Evolutionary conservation across 1,139 yeast genomes (phyloP).

Genomic region (Geotrichum carabidarum): DNA sequence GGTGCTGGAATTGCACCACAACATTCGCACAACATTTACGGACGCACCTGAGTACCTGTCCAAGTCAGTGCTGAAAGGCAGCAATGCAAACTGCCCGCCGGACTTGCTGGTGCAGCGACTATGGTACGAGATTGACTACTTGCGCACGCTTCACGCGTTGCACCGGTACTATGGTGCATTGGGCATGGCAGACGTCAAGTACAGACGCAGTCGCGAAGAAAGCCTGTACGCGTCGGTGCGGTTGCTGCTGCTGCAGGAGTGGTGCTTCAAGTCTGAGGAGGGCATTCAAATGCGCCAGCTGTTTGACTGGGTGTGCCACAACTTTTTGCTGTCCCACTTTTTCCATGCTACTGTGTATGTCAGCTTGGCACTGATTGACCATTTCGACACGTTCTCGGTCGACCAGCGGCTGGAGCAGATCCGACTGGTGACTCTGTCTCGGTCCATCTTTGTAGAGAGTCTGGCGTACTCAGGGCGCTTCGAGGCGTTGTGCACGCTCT

Average conservation of each 20-base stretch:
- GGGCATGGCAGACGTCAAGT: constrained; percentile 23
- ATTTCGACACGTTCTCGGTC: constrained; percentile 12
- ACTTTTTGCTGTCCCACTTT: constrained; percentile 10
- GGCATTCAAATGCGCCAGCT: constrained; percentile 23
- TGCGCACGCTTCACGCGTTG: constrained; percentile 31
- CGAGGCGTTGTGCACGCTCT: background rate
- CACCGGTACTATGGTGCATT: constrained; percentile 34
- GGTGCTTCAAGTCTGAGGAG: constrained; percentile 31
- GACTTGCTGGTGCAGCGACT: constrained; percentile 32
- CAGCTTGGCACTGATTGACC: constrained; percentile 4
- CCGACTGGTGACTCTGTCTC: constrained; percentile 5
- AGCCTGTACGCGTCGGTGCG: constrained; percentile 31
- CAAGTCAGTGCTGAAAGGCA: constrained; percentile 12
- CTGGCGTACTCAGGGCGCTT: background rate
- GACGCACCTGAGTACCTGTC: constrained; percentile 27
- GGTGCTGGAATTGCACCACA: constrained; percentile 28
- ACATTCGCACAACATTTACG: constrained; percentile 27
- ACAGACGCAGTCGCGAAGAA: constrained; percentile 29
- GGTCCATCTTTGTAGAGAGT: background rate
- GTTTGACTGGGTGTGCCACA: constrained; percentile 8
- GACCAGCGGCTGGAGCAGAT: constrained; percentile 12
- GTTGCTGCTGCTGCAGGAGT: constrained; percentile 30
- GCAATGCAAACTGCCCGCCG: constrained; percentile 18
- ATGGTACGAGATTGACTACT: constrained; percentile 33
- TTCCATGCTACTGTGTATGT: constrained; percentile 10